Percentiles rank a stretch among this genome's conserved stretches.
Evolutionary conservation across 495 filamentous ascomycete species (phyloP).

Genomic region (Lichenothelia convexa): DNA sequence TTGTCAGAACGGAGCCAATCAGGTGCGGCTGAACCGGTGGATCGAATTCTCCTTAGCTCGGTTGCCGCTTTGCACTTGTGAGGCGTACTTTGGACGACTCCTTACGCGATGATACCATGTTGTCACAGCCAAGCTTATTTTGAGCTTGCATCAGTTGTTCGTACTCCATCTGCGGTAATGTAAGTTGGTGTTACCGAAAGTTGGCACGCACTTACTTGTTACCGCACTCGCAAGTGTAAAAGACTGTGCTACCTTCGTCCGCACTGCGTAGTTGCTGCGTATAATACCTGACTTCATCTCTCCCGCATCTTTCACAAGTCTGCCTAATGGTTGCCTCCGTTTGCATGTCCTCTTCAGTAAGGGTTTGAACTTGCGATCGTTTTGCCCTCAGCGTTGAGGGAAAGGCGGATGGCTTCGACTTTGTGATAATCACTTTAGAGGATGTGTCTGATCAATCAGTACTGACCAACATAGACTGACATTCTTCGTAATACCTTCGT

Average conservation of each 20-base stretch:
- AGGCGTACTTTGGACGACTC: too few relatives aligned
- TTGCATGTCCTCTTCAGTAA: conserved; percentile 60
- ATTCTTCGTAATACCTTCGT: conserved; percentile 40
- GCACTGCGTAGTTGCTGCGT: conserved; percentile 77
- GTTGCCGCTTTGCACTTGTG: too few relatives aligned
- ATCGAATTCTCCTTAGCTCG: too few relatives aligned
- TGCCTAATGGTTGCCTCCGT: conserved; percentile 54
- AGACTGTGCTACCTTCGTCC: conserved; percentile 85
- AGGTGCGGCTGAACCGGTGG: too few relatives aligned
- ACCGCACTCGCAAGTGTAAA: conserved; percentile 67
- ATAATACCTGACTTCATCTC: conserved; percentile 66
- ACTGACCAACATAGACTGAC: conserved; percentile 1
- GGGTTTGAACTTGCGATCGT: conserved; percentile 63
- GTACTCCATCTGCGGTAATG: conserved; percentile 33
- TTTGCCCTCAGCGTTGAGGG: conserved; percentile 74
- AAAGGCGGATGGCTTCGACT: conserved; percentile 69
- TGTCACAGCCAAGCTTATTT: too few relatives aligned
- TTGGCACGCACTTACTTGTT: conserved; percentile 43
- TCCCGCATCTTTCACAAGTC: conserved; percentile 64
- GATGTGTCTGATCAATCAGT: conserved; percentile 41
- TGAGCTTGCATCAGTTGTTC: conserved; percentile 32
- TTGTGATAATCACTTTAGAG: conserved; percentile 62
- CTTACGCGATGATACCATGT: too few relatives aligned
- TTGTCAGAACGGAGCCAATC: background rate
- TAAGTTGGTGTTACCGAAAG: background rate